phyloP scores from a whole-genome alignment of 768 basidiomycete genomes.

The Pisolithus marmoratus region DNA sequence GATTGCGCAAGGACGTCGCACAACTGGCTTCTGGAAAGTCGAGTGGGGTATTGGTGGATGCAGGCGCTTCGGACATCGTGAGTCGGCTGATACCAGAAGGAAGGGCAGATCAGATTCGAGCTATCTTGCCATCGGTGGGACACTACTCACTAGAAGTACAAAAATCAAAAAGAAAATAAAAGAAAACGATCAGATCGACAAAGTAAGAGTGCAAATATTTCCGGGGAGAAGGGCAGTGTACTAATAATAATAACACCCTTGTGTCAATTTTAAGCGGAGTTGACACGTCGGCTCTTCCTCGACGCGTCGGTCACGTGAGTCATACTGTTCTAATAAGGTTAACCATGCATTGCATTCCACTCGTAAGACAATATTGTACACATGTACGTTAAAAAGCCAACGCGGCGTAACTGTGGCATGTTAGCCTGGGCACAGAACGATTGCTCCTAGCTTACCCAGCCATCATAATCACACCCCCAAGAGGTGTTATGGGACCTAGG shows the following conservation, averaged over 20 bases:
- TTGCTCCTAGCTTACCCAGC: conserved; percentile 46
- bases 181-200: conserved; percentile 1
- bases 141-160: conserved; percentile 7
- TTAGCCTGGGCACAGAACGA: conserved; percentile 2
- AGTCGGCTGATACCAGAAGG: neutral
- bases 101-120: neutral
- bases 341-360: neutral
- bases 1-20: conserved; percentile 21
- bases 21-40: conserved; percentile 24
- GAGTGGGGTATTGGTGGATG: conserved; percentile 13
- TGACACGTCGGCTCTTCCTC: conserved; percentile 28
- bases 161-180: neutral
- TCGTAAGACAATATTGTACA: neutral
- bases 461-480: conserved; percentile 61
- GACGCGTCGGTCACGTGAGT: conserved; percentile 39
- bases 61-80: conserved; percentile 15
- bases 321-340: too few relatives aligned
- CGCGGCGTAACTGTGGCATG: conserved; percentile 42
- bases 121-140: neutral
- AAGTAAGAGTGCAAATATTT: neutral
- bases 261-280: conserved; percentile 38
- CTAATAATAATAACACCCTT: conserved; percentile 17
- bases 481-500: conserved; percentile 61
- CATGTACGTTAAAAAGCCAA: conserved; percentile 36
- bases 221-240: conserved; percentile 13